Conservation (phyloP, 805 yeast species). For the Candida vaughaniae region DNA sequence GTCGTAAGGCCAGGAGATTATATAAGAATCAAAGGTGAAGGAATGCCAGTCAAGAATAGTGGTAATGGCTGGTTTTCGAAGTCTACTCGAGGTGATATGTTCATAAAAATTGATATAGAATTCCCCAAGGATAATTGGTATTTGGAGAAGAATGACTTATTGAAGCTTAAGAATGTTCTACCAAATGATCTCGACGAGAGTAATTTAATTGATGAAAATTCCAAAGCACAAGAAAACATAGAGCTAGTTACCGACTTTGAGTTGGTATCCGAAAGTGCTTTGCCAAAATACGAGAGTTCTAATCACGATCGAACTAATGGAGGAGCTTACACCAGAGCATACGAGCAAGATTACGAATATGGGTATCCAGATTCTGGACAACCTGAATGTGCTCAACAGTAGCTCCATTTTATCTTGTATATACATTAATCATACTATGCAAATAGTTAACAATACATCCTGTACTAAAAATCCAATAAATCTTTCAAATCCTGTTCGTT, state of each 20-base stretch:
- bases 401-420: slow-evolving; percentile 11
- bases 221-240: slow-evolving; percentile 36
- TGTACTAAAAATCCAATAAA: slow-evolving; percentile 30
- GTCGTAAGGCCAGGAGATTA: slow-evolving; percentile 77
- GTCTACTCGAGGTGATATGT: slow-evolving; percentile 62
- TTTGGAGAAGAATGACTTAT: slow-evolving; percentile 64
- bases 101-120: slow-evolving; percentile 65
- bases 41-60: slow-evolving; percentile 69
- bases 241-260: slow-evolving; percentile 37
- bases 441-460: not conserved
- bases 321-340: not conserved
- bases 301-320: not conserved
- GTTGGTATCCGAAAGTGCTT: slow-evolving; percentile 21
- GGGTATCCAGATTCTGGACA: slow-evolving; percentile 10
- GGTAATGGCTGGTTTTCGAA: slow-evolving; percentile 26
- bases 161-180: slow-evolving; percentile 52
- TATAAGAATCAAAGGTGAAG: slow-evolving; percentile 66
- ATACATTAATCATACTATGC: not conserved
- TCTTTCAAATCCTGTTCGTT: slow-evolving; percentile 31
- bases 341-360: slow-evolving; percentile 1
- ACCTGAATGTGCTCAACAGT: slow-evolving; percentile 35
- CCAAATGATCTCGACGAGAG: slow-evolving; percentile 41
- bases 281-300: slow-evolving; percentile 27
- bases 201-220: slow-evolving; percentile 21
- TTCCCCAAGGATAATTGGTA: slow-evolving; percentile 89